Percentiles rank a stretch among this genome's conserved stretches.
These are phyloP conservation scores for Boletus rufocinnamomeus DNA, from an alignment of 768 basidiomycete species.

Conservation along the genomic window DNA sequence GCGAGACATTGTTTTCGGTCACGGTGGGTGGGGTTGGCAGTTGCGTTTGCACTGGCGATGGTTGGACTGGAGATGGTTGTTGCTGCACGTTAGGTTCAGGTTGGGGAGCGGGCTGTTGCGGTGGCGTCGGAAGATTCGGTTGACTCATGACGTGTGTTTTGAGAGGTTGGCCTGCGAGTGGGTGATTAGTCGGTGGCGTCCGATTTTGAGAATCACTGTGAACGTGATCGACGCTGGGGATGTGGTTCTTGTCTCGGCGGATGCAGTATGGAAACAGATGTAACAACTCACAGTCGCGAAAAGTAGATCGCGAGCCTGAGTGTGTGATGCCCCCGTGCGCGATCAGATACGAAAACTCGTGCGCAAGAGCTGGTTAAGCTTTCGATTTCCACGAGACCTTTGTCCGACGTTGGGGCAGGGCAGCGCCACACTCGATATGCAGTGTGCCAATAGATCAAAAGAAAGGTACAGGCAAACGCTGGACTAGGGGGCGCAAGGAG, in stretches of 20 bases:
- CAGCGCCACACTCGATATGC: neutral
- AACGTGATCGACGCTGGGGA: neutral
- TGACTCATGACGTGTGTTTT: conserved; percentile 27
- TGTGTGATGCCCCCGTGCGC: neutral
- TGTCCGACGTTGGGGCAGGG: neutral
- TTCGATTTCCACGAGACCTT: neutral
- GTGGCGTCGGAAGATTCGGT: conserved; percentile 27
- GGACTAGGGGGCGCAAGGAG: conserved; percentile 1
- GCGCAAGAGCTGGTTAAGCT: neutral
- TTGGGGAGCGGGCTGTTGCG: conserved; percentile 19
- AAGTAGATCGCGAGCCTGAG: conserved; percentile 3
- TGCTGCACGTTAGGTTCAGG: conserved; percentile 19
- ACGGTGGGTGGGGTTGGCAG: no score
- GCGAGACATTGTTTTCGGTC: no score
- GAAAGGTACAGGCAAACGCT: neutral
- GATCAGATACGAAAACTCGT: conserved; percentile 6
- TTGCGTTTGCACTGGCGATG: no score
- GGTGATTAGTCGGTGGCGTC: conserved; percentile 1
- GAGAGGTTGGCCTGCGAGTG: neutral
- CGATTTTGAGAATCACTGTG: neutral
- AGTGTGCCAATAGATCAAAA: neutral
- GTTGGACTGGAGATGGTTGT: conserved; percentile 16
- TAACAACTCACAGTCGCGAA: conserved; percentile 10
- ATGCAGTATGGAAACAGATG: neutral
- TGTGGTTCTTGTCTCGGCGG: neutral